Evolutionary conservation across 169 alveolate species (phyloP), one percentile per base, ranked within the genome.

Genomic region (Fabrea salina): DNA sequence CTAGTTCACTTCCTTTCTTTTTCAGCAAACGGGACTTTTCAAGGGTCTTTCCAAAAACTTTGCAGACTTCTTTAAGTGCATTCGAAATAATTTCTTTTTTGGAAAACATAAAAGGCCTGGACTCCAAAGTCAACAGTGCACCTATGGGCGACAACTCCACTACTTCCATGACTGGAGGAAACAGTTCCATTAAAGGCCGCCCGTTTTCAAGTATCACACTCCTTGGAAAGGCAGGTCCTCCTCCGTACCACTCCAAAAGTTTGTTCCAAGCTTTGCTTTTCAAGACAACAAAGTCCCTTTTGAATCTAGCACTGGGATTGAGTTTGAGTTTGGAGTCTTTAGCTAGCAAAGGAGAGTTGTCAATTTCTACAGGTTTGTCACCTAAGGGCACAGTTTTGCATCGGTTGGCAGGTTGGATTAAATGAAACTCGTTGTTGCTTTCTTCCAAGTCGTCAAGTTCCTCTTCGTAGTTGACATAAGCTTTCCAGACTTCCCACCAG

Each of bases 181-280:
- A 80, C 4, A 80, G 67, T 30, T 85, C 90, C 1, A 81, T 80
- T 3, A 75, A 35, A 7, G 82, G 76, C 39, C 37, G 27, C 57
- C 35, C 59, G 27, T 54, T 68, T n/a, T 76, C 82, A 6, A 61
- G 27, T 35, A 82, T 44, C 4, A 85, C 86, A 70, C 82, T 85
- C 47, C 91, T 39, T 1, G 86, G 86, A 54, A 85, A 64, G 3
- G 77, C 70, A 40, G 91, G 91, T 0, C 88, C 88, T 39, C 88
- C 91, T 19, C 88, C 91, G 61, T 85, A 85, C 91, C 91, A 85
- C 43, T 32, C 22, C 2, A 56, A 11, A 16, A 85, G 54, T n/a
- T 25, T 22, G 11, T 68, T 57, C 88, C 91, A 85, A 1, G 86
- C 86, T 22, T 43, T 67, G 47, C 75, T 80, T 3, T 86, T 86